Percentiles rank a stretch among this genome's conserved stretches.
Evolutionary conservation across 352 stramenopile genomes (phyloP).

Genomic region (Elongisporangium anandrum): DNA sequence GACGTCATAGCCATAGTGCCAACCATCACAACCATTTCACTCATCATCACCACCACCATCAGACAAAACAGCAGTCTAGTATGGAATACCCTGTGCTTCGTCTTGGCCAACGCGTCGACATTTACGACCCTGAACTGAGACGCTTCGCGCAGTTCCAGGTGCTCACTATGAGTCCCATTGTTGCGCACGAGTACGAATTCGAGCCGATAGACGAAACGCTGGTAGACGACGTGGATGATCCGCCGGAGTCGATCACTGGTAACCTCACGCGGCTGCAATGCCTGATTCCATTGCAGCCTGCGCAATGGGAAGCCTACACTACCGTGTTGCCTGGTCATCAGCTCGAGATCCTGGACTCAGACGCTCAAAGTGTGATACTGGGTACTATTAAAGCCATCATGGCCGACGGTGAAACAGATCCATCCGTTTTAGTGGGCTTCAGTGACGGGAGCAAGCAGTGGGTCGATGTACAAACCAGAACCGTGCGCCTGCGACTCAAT

Average conservation of each 20-base stretch:
- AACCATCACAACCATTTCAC: slow-evolving; percentile 6
- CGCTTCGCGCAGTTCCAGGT: slow-evolving; percentile 30
- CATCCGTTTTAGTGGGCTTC: slow-evolving; percentile 17
- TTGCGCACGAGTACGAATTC: slow-evolving; percentile 22
- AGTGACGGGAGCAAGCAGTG: slow-evolving; percentile 23
- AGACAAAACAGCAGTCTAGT: slow-evolving; percentile 1
- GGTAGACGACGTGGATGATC: not conserved
- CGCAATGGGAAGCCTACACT: slow-evolving; percentile 18
- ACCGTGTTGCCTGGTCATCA: slow-evolving; percentile 16
- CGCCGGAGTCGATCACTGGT: slow-evolving; percentile 1
- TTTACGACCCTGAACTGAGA: slow-evolving; percentile 18
- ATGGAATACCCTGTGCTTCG: slow-evolving; percentile 12
- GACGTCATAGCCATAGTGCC: not conserved
- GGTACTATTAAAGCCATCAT: slow-evolving; percentile 17
- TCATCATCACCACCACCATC: slow-evolving; percentile 5
- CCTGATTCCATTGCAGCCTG: slow-evolving; percentile 15
- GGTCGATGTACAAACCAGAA: slow-evolving; percentile 16
- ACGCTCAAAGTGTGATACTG: slow-evolving; percentile 12
- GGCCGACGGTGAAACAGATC: slow-evolving; percentile 4
- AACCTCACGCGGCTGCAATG: slow-evolving; percentile 16
- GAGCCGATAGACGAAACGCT: slow-evolving; percentile 4
- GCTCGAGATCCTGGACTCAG: slow-evolving; percentile 22
- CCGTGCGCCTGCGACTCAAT: slow-evolving; percentile 24
- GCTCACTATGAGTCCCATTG: slow-evolving; percentile 4
- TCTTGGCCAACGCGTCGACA: slow-evolving; percentile 20